Conservation (phyloP, 306 rosid species). For the Adenanthera pavonina region DNA sequence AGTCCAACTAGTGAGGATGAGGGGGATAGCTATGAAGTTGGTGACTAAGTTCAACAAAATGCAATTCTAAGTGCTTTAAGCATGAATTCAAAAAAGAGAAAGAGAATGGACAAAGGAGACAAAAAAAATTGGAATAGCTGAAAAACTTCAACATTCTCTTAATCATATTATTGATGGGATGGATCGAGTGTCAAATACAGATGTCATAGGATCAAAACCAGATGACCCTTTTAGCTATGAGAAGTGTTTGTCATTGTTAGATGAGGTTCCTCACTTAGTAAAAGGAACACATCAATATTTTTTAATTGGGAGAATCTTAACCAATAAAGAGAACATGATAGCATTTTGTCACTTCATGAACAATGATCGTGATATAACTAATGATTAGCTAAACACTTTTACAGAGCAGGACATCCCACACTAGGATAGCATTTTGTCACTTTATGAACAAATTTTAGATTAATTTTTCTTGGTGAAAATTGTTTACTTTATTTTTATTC, state of each 20-base stretch:
- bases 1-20: no score
- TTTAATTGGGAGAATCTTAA: background rate
- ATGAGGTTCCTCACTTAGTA: no score
- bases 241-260: no score
- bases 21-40: no score
- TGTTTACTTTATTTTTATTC: background rate
- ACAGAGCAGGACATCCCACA: background rate
- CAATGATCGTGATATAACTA: no score
- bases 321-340: background rate
- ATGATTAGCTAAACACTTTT: background rate
- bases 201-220: no score
- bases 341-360: background rate
- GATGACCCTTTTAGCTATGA: no score
- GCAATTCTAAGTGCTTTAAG: background rate
- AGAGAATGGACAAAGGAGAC: background rate
- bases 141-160: no score
- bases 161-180: no score
- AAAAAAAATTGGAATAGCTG: background rate
- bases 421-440: no score
- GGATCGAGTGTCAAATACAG: no score
- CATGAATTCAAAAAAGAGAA: background rate
- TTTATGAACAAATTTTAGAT: background rate
- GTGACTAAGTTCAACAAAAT: background rate
- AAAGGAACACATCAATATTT: background rate
- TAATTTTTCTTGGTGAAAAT: background rate